phyloP scores from a whole-genome alignment of 257 asterid species.

The Verbena officinalis region DNA sequence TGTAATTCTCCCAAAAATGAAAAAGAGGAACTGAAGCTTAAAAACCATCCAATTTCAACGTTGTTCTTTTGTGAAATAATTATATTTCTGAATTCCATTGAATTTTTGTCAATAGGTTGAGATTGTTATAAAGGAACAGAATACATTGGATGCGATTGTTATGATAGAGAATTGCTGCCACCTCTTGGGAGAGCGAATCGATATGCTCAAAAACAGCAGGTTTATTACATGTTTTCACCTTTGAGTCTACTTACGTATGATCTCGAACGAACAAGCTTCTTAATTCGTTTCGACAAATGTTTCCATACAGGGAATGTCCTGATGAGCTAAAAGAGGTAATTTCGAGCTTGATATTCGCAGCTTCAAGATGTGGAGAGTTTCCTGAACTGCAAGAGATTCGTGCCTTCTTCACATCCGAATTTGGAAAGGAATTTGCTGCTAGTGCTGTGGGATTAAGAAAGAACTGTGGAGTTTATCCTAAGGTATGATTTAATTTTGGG shows the following conservation, averaged over 20 bases:
- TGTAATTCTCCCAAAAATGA: no score
- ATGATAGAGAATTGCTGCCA: constrained; percentile 40
- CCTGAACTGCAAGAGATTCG: constrained; percentile 56
- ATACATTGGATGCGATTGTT: constrained; percentile 34
- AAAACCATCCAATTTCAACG: not conserved
- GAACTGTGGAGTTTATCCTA: constrained; percentile 38
- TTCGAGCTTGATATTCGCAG: constrained; percentile 49
- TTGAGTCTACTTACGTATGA: not conserved
- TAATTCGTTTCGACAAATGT: not conserved
- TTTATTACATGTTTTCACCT: not conserved
- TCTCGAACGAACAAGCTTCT: not conserved
- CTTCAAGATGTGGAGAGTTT: constrained; percentile 52
- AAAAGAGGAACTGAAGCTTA: not conserved
- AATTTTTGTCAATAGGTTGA: constrained; percentile 27
- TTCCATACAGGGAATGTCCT: constrained; percentile 42
- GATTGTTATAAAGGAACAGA: constrained; percentile 38
- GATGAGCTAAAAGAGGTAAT: constrained; percentile 48
- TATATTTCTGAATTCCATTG: not conserved
- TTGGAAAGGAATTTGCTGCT: constrained; percentile 41
- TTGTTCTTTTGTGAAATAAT: not conserved
- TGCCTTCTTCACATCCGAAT: constrained; percentile 34
- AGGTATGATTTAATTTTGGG: constrained; percentile 36
- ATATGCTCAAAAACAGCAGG: constrained; percentile 34
- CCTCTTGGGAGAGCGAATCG: constrained; percentile 32
- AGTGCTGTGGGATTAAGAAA: constrained; percentile 37